Evolutionary conservation across 768 basidiomycete genomes (phyloP).

Genomic region (Pisolithus albus): DNA sequence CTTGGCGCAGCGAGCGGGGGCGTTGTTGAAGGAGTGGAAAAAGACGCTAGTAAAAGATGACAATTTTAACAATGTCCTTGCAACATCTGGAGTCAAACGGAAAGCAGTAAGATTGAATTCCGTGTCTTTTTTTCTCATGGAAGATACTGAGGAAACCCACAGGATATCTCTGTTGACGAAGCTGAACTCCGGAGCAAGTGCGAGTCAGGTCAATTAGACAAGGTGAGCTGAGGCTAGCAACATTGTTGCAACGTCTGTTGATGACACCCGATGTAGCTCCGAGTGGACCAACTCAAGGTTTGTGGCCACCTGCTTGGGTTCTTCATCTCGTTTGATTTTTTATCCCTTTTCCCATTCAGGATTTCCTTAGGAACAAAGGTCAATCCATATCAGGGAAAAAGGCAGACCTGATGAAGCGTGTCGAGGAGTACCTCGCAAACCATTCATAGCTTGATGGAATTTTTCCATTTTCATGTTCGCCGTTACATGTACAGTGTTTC

Average conservation of each 20-base stretch:
- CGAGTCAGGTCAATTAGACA: slow-evolving; percentile 51
- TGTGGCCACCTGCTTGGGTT: slow-evolving; percentile 9
- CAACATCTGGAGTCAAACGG: slow-evolving; percentile 54
- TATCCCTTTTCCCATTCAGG: slow-evolving; percentile 32
- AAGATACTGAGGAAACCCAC: slow-evolving; percentile 3
- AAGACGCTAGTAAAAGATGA: slow-evolving; percentile 52
- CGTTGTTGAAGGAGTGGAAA: slow-evolving; percentile 68
- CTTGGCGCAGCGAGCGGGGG: slow-evolving; percentile 54
- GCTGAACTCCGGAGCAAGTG: slow-evolving; percentile 67
- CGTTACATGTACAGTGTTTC: too few species aligned
- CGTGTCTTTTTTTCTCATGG: neutral
- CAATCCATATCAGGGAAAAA: slow-evolving; percentile 62
- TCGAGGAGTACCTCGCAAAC: slow-evolving; percentile 52
- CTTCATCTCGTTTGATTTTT: neutral
- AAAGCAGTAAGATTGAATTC: slow-evolving; percentile 50
- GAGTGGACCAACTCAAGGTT: slow-evolving; percentile 75
- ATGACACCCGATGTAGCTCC: slow-evolving; percentile 42
- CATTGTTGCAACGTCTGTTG: slow-evolving; percentile 6
- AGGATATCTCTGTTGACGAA: slow-evolving; percentile 64
- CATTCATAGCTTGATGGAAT: neutral
- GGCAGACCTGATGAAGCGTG: slow-evolving; percentile 60
- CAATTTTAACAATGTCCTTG: slow-evolving; percentile 47
- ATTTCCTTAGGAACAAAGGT: slow-evolving; percentile 68
- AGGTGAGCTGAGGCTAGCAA: slow-evolving; percentile 40
- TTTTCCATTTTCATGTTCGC: too few species aligned